Evolutionary conservation across 2,329 filamentous ascomycete genomes (phyloP), one percentile per base, ranked within the genome.

Genomic region (Verticillium albo-atrum): DNA sequence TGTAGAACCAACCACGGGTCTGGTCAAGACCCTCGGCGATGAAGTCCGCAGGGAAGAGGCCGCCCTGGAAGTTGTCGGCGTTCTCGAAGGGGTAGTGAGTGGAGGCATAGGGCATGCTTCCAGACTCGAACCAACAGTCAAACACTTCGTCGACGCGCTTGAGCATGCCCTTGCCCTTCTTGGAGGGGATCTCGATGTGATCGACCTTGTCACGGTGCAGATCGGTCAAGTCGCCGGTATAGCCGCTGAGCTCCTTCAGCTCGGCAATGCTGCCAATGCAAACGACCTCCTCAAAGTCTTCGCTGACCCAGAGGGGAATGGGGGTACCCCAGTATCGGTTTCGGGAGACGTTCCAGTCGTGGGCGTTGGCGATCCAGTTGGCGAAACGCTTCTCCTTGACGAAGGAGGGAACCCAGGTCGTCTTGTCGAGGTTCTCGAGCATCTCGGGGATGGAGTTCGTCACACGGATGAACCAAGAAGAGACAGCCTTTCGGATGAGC

Each of bases 1-100:
- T 97, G 73, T 98, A 97, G 76, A 97, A 98, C 94, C 94, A 98
- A 55, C 94, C 94, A 69, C 93, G 86, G 25, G 94, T 97, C 77
- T 97, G 94, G 71, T 97, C 93, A 52, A 96, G 79, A 66, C 92
- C 92, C 72, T 97, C 93, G 0, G 93, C 92, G 69, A 97, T 96
- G 74, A 97, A 97, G 71, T 97, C 91, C 67, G 90, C 93, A 0
- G 93, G 93, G 78, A 96, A 97, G 6, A 50, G 25, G 2, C 85
- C 87, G 64, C 87, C 83, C 66, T 92, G 82, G 64, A 97, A 94
- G 61, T 88, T 83, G 10, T 93, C 90, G 66, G 88, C 85, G 69
- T 95, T 95, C 75, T 94, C 90, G 70, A 97, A 97, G 6, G 93
- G 93, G 71, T 96, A 97, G 73, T 97, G 93, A 63, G 90, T 86